These are phyloP conservation scores for Hypoxylon sp. DNA, from an alignment of 2,329 filamentous ascomycete species.

Conservation along the genomic window DNA sequence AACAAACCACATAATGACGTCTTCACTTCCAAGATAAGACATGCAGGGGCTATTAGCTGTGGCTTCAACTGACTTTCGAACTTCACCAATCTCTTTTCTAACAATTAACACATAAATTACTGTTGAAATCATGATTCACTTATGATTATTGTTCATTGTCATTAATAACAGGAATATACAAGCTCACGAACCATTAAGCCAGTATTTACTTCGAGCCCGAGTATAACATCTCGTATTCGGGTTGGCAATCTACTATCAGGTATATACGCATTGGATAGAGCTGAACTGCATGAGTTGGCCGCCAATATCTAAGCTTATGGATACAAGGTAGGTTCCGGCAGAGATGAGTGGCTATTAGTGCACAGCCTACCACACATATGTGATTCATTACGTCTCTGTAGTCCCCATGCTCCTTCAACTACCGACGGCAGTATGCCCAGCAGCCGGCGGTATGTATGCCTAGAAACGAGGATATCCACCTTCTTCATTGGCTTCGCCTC, in stretches of 20 bases:
- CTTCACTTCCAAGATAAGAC: background rate
- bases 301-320: background rate
- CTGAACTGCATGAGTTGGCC: background rate
- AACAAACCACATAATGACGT: background rate
- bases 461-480: background rate
- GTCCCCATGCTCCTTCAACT: background rate
- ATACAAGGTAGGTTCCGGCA: background rate
- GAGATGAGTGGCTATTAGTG: background rate
- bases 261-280: background rate
- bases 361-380: background rate
- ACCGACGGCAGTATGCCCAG: background rate
- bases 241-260: slow-evolving; percentile 2
- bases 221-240: slow-evolving; percentile 32
- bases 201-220: background rate
- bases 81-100: background rate
- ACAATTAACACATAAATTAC: background rate
- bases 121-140: background rate
- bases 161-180: background rate
- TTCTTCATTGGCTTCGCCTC: background rate
- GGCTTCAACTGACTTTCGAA: background rate
- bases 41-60: background rate
- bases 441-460: background rate
- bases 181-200: background rate
- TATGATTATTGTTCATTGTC: background rate
- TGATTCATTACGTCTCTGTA: background rate